Conservation (phyloP, 1,284 basidiomycete species). For the Melampsora americana region DNA sequence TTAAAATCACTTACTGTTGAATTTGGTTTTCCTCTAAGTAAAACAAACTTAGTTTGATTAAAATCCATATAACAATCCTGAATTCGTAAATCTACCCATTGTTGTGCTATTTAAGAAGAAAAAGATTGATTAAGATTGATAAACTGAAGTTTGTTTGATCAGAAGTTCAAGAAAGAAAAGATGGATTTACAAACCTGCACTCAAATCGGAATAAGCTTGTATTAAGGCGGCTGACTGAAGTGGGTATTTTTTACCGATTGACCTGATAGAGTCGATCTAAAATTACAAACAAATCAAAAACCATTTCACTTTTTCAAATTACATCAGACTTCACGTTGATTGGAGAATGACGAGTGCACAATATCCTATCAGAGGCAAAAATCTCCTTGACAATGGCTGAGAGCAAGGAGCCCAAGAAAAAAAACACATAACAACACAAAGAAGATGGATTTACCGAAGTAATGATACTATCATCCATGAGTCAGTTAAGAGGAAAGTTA, state of each 20-base stretch:
- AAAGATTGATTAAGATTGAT: not conserved
- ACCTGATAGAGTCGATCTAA: too few relatives aligned
- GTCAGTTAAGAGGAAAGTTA: too few relatives aligned
- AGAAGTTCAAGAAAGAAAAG: not conserved
- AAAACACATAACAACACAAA: too few relatives aligned
- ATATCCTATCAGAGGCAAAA: too few relatives aligned
- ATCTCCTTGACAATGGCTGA: too few relatives aligned
- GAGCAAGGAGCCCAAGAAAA: too few relatives aligned
- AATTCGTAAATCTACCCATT: slow-evolving; percentile 46
- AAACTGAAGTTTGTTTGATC: not conserved
- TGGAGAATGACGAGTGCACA: too few relatives aligned
- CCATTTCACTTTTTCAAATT: too few relatives aligned
- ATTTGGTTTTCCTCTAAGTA: slow-evolving; percentile 15
- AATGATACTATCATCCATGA: too few relatives aligned
- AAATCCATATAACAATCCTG: not conserved
- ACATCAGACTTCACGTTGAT: too few relatives aligned
- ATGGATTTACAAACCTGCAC: slow-evolving; percentile 47
- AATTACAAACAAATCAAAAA: too few relatives aligned
- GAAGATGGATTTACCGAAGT: too few relatives aligned
- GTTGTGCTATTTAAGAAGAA: slow-evolving; percentile 45
- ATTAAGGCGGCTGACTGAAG: slow-evolving; percentile 51
- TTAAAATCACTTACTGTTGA: slow-evolving; percentile 8
- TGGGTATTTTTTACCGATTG: slow-evolving; percentile 38
- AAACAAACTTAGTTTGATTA: not conserved
- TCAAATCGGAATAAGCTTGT: slow-evolving; percentile 53